Evolutionary conservation across 768 basidiomycete genomes (phyloP).

Genomic region (Russula vinacea): DNA sequence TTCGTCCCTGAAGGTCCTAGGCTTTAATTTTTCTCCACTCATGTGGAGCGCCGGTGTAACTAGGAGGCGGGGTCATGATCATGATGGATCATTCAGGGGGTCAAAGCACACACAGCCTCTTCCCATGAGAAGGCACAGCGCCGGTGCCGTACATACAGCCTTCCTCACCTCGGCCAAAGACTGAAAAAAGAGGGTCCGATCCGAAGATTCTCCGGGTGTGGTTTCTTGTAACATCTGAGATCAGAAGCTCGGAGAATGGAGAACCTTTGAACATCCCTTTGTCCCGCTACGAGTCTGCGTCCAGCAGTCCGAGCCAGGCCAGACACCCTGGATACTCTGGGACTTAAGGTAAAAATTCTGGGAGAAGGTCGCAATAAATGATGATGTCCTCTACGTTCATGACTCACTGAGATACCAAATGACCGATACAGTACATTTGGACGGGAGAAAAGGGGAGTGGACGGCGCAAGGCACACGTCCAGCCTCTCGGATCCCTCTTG

Average conservation of each 20-base stretch:
- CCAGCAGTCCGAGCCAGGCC: no score
- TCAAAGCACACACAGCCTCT: background rate
- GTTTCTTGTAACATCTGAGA: background rate
- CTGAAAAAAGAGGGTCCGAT: background rate
- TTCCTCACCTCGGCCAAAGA: background rate
- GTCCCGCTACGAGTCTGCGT: background rate
- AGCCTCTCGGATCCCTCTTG: background rate
- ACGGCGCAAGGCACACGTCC: background rate
- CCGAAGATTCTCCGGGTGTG: background rate
- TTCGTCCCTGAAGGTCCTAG: background rate
- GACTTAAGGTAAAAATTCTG: no score
- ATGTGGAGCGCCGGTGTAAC: background rate
- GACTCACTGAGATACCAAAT: background rate
- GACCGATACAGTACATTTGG: background rate
- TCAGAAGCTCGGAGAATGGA: background rate
- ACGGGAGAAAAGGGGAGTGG: no score
- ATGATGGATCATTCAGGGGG: no score
- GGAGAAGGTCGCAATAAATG: background rate
- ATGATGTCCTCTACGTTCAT: background rate
- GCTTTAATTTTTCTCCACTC: background rate
- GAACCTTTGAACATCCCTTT: no score
- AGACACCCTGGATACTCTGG: background rate
- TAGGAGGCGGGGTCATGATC: no score
- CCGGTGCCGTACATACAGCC: no score
- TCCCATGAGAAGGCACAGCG: background rate